Percentiles rank a stretch among this genome's conserved stretches.
Conservation (phyloP, 495 filamentous ascomycete species). For the Barbatosphaeria neglecta region DNA sequence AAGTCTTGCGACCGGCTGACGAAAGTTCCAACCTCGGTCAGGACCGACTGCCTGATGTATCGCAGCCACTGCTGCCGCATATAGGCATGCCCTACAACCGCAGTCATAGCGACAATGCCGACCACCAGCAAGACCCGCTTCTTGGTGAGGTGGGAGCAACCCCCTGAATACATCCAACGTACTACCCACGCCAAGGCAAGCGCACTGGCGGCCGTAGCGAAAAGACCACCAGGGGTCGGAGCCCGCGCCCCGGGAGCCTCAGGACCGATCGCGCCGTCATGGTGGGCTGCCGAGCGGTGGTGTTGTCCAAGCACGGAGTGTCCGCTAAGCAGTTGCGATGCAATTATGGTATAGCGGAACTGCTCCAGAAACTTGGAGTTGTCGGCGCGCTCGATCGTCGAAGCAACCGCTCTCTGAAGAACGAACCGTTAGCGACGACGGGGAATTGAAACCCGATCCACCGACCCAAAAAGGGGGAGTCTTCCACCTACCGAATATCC, state of each 20-base stretch:
- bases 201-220: conserved; percentile 40
- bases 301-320: conserved; percentile 29
- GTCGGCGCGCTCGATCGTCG: conserved; percentile 67
- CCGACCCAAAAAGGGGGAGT: not conserved
- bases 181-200: conserved; percentile 64
- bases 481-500: conserved; percentile 13
- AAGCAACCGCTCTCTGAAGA: conserved; percentile 46
- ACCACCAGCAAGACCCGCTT: conserved; percentile 48
- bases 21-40: conserved; percentile 61
- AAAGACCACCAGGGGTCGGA: conserved; percentile 27
- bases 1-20: conserved; percentile 70
- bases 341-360: conserved; percentile 90
- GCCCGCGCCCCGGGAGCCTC: not conserved
- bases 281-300: conserved; percentile 1
- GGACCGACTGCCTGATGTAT: conserved; percentile 63
- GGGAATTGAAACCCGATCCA: too few relatives aligned
- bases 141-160: conserved; percentile 34
- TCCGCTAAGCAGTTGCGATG: conserved; percentile 79
- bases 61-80: conserved; percentile 75
- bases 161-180: conserved; percentile 49
- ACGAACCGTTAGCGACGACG: not conserved
- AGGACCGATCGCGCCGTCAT: not conserved
- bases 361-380: conserved; percentile 86
- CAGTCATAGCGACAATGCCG: conserved; percentile 41
- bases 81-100: conserved; percentile 55